Evolutionary conservation across 2,329 filamentous ascomycete species (phyloP), one percentile per base, ranked within the genome.

Genomic region (Aureobasidium sp.): DNA sequence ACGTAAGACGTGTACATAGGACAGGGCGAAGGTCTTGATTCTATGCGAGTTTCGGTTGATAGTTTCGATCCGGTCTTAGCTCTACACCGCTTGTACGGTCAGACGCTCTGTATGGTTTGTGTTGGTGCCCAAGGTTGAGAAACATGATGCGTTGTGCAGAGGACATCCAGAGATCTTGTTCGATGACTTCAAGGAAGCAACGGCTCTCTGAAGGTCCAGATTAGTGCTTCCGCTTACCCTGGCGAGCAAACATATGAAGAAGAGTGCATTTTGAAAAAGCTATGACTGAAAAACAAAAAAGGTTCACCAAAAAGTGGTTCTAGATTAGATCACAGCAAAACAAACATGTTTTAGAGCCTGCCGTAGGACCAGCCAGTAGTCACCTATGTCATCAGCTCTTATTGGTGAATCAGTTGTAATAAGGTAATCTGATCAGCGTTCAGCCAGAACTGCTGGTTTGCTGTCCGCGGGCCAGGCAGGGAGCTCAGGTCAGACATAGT

Each of bases 101-200:
- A 26, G 44, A 13, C 4, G 24, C 26, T 10, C 24, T 29, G 44
- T 2, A 2, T 1, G 27, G 17, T 47, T 29, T 29, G 29, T 13
- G 29, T 34, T 36, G 47, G 29, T 36, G 29, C 47, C 17, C 47
- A 12, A 50, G 17, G n/a, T 36, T 8, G 9, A 34, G 47, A 50
- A 36, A 50, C 29, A 29, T 47, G 47, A 24, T 50, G 47, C 24
- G 47, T 24, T 50, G 47, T 50, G 29, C 24, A 47, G 26, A 47
- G 24, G 26, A 29, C 10, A n/a, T 47, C 44, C 26, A 20, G 41
- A 24, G 20, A 10, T 12, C 17, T 20, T 47, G 44, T 26, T 17
- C 68, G 0, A 73, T 77, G 8, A 83, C 65, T 7, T 74, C 76
- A 9, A 5, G 79, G 82, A 69, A 44, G 41, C 41, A 44, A 44